These are phyloP conservation scores for Argentina anserina DNA, from an alignment of 306 rosid species.

Conservation along the genomic window DNA sequence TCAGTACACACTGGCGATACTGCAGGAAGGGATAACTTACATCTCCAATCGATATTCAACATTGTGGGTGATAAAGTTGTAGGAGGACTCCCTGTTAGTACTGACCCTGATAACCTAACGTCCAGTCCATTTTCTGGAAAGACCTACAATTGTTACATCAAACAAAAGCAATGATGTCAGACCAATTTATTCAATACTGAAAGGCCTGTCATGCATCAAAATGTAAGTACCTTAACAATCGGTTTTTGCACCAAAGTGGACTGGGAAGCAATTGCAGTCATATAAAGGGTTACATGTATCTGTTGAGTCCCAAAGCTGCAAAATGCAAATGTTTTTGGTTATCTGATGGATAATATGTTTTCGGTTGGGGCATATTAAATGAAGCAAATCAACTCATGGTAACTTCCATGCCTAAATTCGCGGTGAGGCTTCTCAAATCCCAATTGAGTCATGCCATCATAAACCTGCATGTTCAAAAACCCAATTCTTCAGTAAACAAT, in stretches of 20 bases:
- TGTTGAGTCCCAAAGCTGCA: conserved; percentile 71
- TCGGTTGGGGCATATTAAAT: neutral
- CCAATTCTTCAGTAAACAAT: conserved; percentile 9
- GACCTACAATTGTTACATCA: conserved; percentile 44
- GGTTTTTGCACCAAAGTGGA: conserved; percentile 81
- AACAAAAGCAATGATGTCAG: conserved; percentile 11
- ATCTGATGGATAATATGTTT: neutral
- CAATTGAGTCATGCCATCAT: conserved; percentile 81
- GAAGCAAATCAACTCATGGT: conserved; percentile 18
- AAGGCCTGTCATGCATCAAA: conserved; percentile 20
- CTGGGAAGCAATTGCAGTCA: conserved; percentile 82
- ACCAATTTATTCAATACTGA: conserved; percentile 12
- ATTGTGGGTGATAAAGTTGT: conserved; percentile 87
- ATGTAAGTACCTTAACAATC: conserved; percentile 48
- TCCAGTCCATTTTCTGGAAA: conserved; percentile 67
- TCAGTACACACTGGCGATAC: neutral
- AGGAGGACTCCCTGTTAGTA: conserved; percentile 63
- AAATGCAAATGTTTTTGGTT: conserved; percentile 24
- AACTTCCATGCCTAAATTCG: conserved; percentile 63
- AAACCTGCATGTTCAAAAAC: conserved; percentile 58
- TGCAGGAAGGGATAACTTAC: conserved; percentile 48
- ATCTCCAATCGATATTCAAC: conserved; percentile 85
- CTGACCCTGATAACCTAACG: conserved; percentile 71
- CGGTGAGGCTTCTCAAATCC: conserved; percentile 64
- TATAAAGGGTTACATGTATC: conserved; percentile 56